phyloP scores from a whole-genome alignment of 495 filamentous ascomycete species.

The Bryoglossum gracile region DNA sequence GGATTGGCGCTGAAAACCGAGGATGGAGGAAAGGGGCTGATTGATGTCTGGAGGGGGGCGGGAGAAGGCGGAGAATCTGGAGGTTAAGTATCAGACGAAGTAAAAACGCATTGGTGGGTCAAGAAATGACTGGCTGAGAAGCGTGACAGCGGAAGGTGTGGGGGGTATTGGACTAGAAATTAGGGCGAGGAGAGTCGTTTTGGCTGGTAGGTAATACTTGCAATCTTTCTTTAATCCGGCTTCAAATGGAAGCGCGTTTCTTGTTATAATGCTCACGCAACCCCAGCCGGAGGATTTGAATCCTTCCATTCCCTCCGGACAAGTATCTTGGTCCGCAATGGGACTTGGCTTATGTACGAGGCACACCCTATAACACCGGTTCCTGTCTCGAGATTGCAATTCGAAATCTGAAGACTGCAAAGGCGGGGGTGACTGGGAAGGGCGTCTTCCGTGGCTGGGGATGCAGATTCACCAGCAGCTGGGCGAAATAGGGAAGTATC shows the following conservation, averaged over 20 bases:
- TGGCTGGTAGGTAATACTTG: slow-evolving; percentile 35
- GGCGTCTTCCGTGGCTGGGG: slow-evolving; percentile 56
- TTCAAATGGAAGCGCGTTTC: background rate
- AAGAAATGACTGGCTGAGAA: slow-evolving; percentile 31
- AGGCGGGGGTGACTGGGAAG: slow-evolving; percentile 51
- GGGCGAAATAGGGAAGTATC: no score
- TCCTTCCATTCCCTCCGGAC: slow-evolving; percentile 44
- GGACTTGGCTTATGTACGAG: slow-evolving; percentile 53
- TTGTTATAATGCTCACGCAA: background rate
- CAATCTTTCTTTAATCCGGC: background rate
- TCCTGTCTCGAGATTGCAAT: slow-evolving; percentile 44
- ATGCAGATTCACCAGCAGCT: slow-evolving; percentile 45
- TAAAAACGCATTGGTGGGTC: slow-evolving; percentile 34
- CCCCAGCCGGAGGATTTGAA: slow-evolving; percentile 51
- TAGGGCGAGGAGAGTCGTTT: slow-evolving; percentile 36
- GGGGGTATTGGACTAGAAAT: slow-evolving; percentile 27
- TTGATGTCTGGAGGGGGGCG: slow-evolving; percentile 41
- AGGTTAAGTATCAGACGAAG: slow-evolving; percentile 37
- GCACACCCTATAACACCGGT: slow-evolving; percentile 54
- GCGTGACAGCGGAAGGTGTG: slow-evolving; percentile 32
- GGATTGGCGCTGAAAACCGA: slow-evolving; percentile 48
- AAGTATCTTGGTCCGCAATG: slow-evolving; percentile 55
- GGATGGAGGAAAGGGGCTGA: slow-evolving; percentile 51
- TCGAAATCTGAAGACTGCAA: slow-evolving; percentile 39
- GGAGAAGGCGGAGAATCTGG: slow-evolving; percentile 32